phyloP scores from a whole-genome alignment of 2,329 filamentous ascomycete species.

The Fusarium virguliforme region DNA sequence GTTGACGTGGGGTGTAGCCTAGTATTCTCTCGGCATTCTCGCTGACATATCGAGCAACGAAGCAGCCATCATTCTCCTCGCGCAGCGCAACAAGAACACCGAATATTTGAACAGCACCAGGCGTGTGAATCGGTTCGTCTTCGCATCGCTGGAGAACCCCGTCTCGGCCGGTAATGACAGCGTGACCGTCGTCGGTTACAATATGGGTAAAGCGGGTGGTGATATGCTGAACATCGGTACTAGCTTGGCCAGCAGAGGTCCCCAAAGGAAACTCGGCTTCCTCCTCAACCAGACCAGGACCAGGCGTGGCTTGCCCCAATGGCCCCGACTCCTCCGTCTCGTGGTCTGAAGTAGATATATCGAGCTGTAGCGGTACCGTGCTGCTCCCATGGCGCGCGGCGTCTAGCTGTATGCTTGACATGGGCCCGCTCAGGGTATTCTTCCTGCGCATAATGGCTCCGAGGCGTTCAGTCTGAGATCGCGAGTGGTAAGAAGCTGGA shows the following conservation, averaged over 20 bases:
- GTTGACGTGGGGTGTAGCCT: constrained; percentile 81
- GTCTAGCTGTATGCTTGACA: constrained; percentile 64
- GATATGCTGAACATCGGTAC: constrained; percentile 65
- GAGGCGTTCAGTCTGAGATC: constrained; percentile 42
- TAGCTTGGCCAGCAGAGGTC: constrained; percentile 45
- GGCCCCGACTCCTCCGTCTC: constrained; percentile 53
- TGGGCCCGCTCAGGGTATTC: constrained; percentile 58
- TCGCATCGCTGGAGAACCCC: constrained; percentile 85
- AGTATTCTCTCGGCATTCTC: constrained; percentile 85
- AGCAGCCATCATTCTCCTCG: constrained; percentile 77
- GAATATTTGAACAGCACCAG: constrained; percentile 86
- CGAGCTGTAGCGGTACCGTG: constrained; percentile 54
- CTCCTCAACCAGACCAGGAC: background rate
- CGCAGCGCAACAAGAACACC: constrained; percentile 82
- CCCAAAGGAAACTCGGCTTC: constrained; percentile 37
- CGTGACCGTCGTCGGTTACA: constrained; percentile 83
- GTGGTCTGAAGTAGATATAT: constrained; percentile 54
- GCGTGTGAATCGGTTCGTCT: constrained; percentile 91
- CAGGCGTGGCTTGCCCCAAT: constrained; percentile 10
- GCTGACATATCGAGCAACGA: constrained; percentile 81
- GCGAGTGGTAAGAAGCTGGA: constrained; percentile 44
- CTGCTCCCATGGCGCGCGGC: constrained; percentile 59
- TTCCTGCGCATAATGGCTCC: constrained; percentile 51
- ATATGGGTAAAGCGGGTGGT: constrained; percentile 86
- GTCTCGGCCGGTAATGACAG: constrained; percentile 85